Percentiles rank a stretch among this genome's conserved stretches.
These are phyloP conservation scores for Neurospora sp. DNA, from an alignment of 495 filamentous ascomycete genomes.

Conservation along the genomic window DNA sequence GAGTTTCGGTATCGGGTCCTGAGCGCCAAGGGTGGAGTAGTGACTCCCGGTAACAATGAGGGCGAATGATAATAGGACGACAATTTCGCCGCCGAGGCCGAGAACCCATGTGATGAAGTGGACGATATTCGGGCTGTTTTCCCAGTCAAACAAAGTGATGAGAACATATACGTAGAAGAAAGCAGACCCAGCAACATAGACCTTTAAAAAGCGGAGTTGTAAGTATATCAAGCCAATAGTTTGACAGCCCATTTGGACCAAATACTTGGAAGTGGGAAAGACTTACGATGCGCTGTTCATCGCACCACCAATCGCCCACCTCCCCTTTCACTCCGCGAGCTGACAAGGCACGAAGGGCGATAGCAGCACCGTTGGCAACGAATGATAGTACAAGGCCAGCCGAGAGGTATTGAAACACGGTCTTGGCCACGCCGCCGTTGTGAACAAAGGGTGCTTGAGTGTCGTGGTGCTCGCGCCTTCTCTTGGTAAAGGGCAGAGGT, in stretches of 20 bases:
- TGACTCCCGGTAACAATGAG: conserved; percentile 50
- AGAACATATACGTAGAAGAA: conserved; percentile 51
- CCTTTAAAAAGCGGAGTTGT: conserved; percentile 35
- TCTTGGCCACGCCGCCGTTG: conserved; percentile 47
- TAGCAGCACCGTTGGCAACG: conserved; percentile 59
- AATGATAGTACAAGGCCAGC: conserved; percentile 58
- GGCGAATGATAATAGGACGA: conserved; percentile 55
- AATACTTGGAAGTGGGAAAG: not conserved
- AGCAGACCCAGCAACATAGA: conserved; percentile 64
- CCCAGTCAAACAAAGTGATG: conserved; percentile 70
- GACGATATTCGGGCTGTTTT: conserved; percentile 58
- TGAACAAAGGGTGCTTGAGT: conserved; percentile 25
- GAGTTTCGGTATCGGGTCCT: conserved; percentile 8
- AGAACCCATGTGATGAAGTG: conserved; percentile 68
- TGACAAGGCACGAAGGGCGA: conserved; percentile 65
- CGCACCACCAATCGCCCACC: conserved; percentile 67
- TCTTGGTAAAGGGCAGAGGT: conserved; percentile 55
- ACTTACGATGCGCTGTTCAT: conserved; percentile 73
- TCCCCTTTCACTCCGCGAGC: conserved; percentile 32
- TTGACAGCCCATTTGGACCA: not conserved
- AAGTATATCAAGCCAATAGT: conserved; percentile 1
- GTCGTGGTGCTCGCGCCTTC: conserved; percentile 28
- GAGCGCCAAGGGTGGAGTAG: conserved; percentile 29
- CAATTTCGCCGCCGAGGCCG: conserved; percentile 54
- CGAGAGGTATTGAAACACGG: conserved; percentile 66